Conservation (phyloP, 352 stramenopile genomes). For the Globisporangium heterothallicum region DNA sequence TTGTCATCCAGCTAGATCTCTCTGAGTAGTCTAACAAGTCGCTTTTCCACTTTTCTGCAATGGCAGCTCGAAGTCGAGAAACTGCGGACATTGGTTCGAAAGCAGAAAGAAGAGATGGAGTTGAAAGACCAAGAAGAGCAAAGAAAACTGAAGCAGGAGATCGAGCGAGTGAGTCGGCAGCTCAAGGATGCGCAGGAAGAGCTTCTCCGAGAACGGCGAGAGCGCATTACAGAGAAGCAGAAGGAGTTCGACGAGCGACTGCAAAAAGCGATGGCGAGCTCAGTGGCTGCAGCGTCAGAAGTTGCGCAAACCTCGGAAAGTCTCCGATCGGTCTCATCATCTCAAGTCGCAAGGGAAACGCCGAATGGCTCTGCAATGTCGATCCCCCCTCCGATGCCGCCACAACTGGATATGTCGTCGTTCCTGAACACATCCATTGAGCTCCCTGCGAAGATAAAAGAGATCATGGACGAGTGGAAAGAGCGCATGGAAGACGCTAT, state of each 20-base stretch:
- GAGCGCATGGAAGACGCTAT: constrained; percentile 42
- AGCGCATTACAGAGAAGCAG: constrained; percentile 61
- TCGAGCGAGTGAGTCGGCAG: constrained; percentile 31
- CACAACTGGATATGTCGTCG: constrained; percentile 33
- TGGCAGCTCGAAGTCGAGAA: constrained; percentile 54
- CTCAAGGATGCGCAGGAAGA: constrained; percentile 46
- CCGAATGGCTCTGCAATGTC: neutral
- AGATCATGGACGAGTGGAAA: constrained; percentile 65
- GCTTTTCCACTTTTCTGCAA: neutral
- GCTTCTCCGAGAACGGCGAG: constrained; percentile 46
- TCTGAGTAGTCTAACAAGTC: neutral
- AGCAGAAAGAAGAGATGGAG: constrained; percentile 46
- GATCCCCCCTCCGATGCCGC: neutral
- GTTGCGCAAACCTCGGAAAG: neutral
- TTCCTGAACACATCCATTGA: constrained; percentile 54
- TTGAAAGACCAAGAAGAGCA: constrained; percentile 21
- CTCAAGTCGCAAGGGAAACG: neutral
- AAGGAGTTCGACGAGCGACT: constrained; percentile 39
- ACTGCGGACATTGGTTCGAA: constrained; percentile 41
- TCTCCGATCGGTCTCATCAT: no score
- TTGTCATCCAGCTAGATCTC: neutral
- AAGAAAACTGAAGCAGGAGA: constrained; percentile 23
- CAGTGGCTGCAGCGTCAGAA: neutral
- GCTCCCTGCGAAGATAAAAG: constrained; percentile 46
- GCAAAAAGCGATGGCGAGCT: constrained; percentile 13